Conservation (phyloP, 225 moss, liverwort and hornwort genomes). For the Marchantia paleacea region DNA sequence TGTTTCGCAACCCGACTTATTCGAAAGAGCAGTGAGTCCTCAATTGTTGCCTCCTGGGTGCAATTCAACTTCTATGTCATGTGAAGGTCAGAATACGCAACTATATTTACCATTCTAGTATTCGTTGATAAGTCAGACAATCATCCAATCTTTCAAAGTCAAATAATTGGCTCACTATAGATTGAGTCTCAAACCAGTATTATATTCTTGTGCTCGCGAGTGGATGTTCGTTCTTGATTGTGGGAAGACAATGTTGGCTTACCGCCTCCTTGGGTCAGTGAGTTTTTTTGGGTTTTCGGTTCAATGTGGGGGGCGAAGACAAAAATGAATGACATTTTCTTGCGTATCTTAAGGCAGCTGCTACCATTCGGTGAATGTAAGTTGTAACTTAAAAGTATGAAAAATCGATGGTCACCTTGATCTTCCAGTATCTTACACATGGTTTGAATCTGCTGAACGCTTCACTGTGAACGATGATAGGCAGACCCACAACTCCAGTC, state of each 20-base stretch:
- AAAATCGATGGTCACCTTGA: not conserved
- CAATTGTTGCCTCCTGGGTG: not conserved
- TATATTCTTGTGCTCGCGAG: no score
- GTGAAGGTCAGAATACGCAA: not conserved
- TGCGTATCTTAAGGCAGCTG: not conserved
- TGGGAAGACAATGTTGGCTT: no score
- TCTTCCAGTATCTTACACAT: not conserved
- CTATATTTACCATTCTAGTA: no score
- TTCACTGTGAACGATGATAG: slow-evolving; percentile 30
- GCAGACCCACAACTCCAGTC: slow-evolving; percentile 38
- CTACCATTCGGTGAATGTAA: not conserved
- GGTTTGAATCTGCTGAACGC: slow-evolving; percentile 22
- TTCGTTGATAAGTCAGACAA: no score
- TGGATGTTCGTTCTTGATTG: no score
- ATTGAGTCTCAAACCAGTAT: no score
- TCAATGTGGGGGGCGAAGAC: no score
- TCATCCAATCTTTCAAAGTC: no score
- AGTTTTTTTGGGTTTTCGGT: no score
- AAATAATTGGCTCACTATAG: no score
- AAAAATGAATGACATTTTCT: not conserved
- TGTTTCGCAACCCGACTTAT: slow-evolving; percentile 46
- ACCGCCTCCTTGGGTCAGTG: no score
- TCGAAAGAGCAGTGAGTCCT: slow-evolving; percentile 36
- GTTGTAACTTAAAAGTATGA: not conserved
- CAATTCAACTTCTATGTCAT: not conserved